Evolutionary conservation across 2,329 filamentous ascomycete species (phyloP), one percentile per base, ranked within the genome.

Genomic region (Cladobotryum protrusum): DNA sequence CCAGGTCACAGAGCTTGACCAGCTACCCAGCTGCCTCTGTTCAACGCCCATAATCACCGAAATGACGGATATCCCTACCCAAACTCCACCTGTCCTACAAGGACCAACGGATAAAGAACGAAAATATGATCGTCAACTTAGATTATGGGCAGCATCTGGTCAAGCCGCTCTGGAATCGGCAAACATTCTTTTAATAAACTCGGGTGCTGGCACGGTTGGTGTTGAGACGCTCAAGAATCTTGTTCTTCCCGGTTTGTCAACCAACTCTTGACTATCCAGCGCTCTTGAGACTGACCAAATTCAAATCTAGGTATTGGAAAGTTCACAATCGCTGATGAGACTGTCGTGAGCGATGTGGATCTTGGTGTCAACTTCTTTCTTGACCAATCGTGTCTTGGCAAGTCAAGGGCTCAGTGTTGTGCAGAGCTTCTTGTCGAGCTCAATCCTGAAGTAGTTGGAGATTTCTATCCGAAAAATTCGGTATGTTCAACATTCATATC

Each of bases 331-430:
- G 85, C 87, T 47, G 93, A 99, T 61, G 83, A 86, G 6, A 80
- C 83, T 1, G 67, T 78, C 2, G 91, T 99, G n/a, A 75, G 74
- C 1, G 85, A 95, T 58, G 76, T 83, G 39, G 93, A 99, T 61
- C 74, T 99, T 37, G 93, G 95, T 4, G 86, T 96, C 55, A 99
- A 99, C 70, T 99, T 99, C 76, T 99, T 99, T 62, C 75, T 99
- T 0, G 89, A 96, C 54, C 83, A 93, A 59, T 73, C 77, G 44
- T 86, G 83, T 56, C 66, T 95, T 35, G 91, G 90, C 47, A 84
- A 83, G 61, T 83, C 83, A 20, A 83, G 93, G 57, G 89, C 92
- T 2, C 79, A 89, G 64, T 84, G 87, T 63, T 87, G 86, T 48
- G 84, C 85, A 51, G 83, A 85, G 54, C 75, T 92, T 48, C 75